These are phyloP conservation scores for Rhizophlyctis rosea DNA, from an alignment of 192 early-diverging fungal genomes.

Conservation along the genomic window DNA sequence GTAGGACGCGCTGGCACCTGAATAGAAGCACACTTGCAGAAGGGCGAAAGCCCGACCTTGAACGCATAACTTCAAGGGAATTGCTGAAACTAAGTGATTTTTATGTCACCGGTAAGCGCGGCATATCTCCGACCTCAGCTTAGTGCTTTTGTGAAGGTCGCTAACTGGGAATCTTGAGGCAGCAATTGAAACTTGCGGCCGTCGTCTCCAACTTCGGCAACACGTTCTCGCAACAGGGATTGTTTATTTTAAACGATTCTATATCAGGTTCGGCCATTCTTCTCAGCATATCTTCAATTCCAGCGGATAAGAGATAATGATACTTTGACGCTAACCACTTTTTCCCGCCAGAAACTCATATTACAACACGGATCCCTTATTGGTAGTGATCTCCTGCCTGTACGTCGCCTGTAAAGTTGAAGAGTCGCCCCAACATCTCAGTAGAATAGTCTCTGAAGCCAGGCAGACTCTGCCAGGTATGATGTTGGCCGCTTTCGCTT, in stretches of 20 bases:
- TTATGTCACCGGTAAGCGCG: constrained; percentile 55
- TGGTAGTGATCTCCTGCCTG: constrained; percentile 77
- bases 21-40: constrained; percentile 48
- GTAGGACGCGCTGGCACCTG: constrained; percentile 61
- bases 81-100: constrained; percentile 59
- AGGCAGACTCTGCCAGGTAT: constrained; percentile 5
- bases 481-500: not conserved
- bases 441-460: constrained; percentile 32
- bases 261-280: constrained; percentile 63
- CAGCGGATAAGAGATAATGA: not conserved
- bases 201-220: constrained; percentile 68
- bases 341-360: constrained; percentile 74
- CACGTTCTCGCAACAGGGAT: constrained; percentile 79
- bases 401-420: constrained; percentile 90
- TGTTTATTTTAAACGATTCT: constrained; percentile 89
- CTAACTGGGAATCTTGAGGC: not conserved
- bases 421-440: constrained; percentile 70
- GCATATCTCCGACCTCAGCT: not conserved
- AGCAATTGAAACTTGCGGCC: constrained; percentile 78
- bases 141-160: not conserved
- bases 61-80: constrained; percentile 49
- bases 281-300: not conserved
- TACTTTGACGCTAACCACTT: no score
- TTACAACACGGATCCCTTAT: constrained; percentile 69
- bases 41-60: constrained; percentile 53